Conservation (phyloP, 2,329 filamentous ascomycete species). For the Epicoccum sorghinum region DNA sequence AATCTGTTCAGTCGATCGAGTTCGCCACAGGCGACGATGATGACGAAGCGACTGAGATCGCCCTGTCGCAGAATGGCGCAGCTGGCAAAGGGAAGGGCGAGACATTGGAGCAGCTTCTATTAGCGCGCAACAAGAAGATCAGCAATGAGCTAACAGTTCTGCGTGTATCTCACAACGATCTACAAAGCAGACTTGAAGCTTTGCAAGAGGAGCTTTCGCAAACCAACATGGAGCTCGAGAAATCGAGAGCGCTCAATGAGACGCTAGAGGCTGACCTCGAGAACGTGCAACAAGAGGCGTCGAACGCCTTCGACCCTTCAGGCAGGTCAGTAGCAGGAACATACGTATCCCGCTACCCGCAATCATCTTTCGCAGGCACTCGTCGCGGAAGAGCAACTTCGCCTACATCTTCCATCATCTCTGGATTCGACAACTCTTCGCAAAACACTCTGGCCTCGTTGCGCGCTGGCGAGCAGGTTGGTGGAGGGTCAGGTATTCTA, state of each 20-base stretch:
- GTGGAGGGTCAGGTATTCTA: constrained; percentile 83
- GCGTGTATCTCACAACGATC: constrained; percentile 90
- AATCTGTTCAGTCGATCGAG: constrained; percentile 73
- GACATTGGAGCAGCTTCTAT: constrained; percentile 85
- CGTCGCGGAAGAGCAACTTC: constrained; percentile 72
- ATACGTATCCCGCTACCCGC: constrained; percentile 79
- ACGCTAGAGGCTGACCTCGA: constrained; percentile 92
- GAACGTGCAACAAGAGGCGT: constrained; percentile 82
- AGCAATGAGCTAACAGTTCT: constrained; percentile 91
- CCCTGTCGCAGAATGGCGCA: constrained; percentile 55
- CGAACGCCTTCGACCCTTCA: constrained; percentile 80
- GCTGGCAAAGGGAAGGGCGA: constrained; percentile 69
- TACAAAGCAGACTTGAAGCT: constrained; percentile 78
- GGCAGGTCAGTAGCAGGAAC: constrained; percentile 93
- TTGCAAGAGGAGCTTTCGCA: constrained; percentile 83
- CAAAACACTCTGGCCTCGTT: constrained; percentile 61
- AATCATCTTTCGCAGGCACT: constrained; percentile 59
- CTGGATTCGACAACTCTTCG: constrained; percentile 73
- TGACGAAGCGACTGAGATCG: constrained; percentile 44
- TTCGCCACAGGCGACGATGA: constrained; percentile 87
- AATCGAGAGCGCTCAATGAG: constrained; percentile 80
- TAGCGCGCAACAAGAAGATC: constrained; percentile 95
- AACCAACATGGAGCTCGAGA: constrained; percentile 85
- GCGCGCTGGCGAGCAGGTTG: constrained; percentile 68
- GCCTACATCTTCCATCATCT: constrained; percentile 97